phyloP scores from a whole-genome alignment of 2,329 filamentous ascomycete species.

The Tolypocladium album region DNA sequence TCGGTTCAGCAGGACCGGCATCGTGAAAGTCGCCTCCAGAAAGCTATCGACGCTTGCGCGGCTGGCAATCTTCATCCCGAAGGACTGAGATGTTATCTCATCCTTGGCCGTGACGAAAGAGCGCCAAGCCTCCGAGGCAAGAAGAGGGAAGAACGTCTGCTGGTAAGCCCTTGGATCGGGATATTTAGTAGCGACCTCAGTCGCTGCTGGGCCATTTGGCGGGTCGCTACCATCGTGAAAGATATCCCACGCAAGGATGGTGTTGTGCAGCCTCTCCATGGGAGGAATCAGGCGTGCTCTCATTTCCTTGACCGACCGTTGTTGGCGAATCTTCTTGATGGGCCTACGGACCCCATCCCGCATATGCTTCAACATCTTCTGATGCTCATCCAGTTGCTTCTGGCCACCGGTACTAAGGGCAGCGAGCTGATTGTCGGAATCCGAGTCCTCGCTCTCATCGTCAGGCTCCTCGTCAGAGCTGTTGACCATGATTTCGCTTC shows the following conservation, averaged over 20 bases:
- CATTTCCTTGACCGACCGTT: conserved; percentile 84
- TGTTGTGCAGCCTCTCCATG: conserved; percentile 72
- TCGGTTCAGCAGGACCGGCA: conserved; percentile 59
- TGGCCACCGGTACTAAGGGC: conserved; percentile 36
- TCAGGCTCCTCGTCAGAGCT: conserved; percentile 67
- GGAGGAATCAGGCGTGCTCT: conserved; percentile 84
- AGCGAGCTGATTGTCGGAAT: conserved; percentile 39
- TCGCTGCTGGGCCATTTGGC: conserved; percentile 63
- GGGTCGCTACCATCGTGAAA: conserved; percentile 84
- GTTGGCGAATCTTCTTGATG: conserved; percentile 71
- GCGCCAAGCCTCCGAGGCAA: conserved; percentile 92
- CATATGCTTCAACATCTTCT: conserved; percentile 34
- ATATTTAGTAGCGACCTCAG: conserved; percentile 69
- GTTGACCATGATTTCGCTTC: conserved; percentile 85
- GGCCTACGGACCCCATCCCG: conserved; percentile 54
- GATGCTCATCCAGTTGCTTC: conserved; percentile 38
- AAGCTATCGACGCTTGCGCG: conserved; percentile 88
- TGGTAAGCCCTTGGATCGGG: conserved; percentile 69
- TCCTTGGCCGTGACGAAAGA: conserved; percentile 84
- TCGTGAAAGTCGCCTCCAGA: conserved; percentile 77
- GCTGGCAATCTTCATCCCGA: conserved; percentile 79
- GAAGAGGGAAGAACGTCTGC: conserved; percentile 77
- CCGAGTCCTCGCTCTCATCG: conserved; percentile 48
- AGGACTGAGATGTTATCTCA: conserved; percentile 68
- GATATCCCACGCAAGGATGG: conserved; percentile 88